Conservation (phyloP, 2,329 filamentous ascomycete species). For the Stagonosporopsis vannaccii region DNA sequence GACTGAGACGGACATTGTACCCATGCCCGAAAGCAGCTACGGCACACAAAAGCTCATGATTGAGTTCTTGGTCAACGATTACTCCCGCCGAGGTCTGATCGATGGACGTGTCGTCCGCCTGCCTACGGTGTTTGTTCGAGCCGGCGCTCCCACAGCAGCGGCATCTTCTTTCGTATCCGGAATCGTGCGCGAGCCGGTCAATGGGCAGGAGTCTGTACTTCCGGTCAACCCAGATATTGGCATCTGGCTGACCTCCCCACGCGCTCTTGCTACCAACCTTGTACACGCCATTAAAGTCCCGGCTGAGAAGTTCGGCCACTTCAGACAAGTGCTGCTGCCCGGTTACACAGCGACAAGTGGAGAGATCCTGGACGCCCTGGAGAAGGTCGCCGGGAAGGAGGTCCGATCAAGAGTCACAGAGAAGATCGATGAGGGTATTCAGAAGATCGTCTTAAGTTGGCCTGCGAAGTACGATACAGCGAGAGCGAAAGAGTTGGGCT, state of each 20-base stretch:
- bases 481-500: conserved; percentile 62
- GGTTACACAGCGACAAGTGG: conserved; percentile 63
- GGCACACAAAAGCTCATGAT: conserved; percentile 69
- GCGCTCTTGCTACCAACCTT: conserved; percentile 62
- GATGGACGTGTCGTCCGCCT: conserved; percentile 66
- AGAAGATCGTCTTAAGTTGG: conserved; percentile 64
- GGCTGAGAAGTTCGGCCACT: conserved; percentile 59
- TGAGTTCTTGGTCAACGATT: conserved; percentile 69
- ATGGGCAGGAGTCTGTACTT: conserved; percentile 60
- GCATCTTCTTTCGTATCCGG: conserved; percentile 70
- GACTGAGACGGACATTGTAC: conserved; percentile 55
- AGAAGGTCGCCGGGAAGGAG: conserved; percentile 62
- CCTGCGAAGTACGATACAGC: conserved; percentile 63
- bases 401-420: conserved; percentile 60
- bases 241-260: conserved; percentile 65
- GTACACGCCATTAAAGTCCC: conserved; percentile 60
- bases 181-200: conserved; percentile 69
- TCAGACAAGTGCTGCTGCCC: conserved; percentile 62
- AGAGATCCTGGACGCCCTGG: conserved; percentile 64
- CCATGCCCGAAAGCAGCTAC: conserved; percentile 69
- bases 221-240: conserved; percentile 61
- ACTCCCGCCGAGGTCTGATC: conserved; percentile 65
- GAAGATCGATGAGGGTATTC: conserved; percentile 58
- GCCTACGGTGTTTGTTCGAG: conserved; percentile 68
- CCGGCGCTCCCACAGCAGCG: conserved; percentile 66